These are phyloP conservation scores for Spinellus fusiger DNA, from an alignment of 192 early-diverging fungal species.

Conservation along the genomic window DNA sequence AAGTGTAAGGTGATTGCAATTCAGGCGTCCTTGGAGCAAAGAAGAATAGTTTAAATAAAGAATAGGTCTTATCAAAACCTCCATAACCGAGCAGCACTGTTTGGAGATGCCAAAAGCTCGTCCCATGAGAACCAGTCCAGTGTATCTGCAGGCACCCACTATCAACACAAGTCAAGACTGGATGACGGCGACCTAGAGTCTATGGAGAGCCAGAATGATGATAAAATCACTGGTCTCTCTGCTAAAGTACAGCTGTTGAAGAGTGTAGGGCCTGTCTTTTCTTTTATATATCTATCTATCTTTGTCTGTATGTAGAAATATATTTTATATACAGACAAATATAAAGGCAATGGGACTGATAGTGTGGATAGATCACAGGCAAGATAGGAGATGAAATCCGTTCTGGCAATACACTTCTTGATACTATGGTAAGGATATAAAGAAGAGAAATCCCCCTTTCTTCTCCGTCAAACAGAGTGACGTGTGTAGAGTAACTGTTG, in stretches of 20 bases:
- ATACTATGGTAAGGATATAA: slow-evolving; percentile 24
- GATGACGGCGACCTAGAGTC: slow-evolving; percentile 32
- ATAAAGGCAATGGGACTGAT: too few species aligned
- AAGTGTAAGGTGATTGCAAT: slow-evolving; percentile 5
- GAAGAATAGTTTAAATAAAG: background rate
- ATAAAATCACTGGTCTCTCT: slow-evolving; percentile 25
- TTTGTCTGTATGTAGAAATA: too few species aligned
- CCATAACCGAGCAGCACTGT: background rate
- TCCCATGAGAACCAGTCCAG: background rate
- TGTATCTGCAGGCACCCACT: slow-evolving; percentile 1
- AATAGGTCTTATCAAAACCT: background rate
- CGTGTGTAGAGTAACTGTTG: background rate
- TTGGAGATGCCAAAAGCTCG: background rate
- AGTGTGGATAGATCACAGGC: slow-evolving; percentile 20
- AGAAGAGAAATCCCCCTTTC: background rate
- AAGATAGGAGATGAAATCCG: slow-evolving; percentile 36
- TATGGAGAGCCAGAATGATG: slow-evolving; percentile 33
- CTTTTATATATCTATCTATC: too few species aligned
- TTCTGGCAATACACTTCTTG: slow-evolving; percentile 28
- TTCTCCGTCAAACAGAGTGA: slow-evolving; percentile 1
- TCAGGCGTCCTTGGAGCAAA: too few species aligned
- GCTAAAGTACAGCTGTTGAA: slow-evolving; percentile 33
- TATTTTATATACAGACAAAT: too few species aligned
- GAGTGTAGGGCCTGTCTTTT: slow-evolving; percentile 25
- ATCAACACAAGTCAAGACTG: slow-evolving; percentile 17